These are phyloP conservation scores for Aspergillus luchuensis DNA, from an alignment of 2,329 filamentous ascomycete genomes.

Conservation along the genomic window DNA sequence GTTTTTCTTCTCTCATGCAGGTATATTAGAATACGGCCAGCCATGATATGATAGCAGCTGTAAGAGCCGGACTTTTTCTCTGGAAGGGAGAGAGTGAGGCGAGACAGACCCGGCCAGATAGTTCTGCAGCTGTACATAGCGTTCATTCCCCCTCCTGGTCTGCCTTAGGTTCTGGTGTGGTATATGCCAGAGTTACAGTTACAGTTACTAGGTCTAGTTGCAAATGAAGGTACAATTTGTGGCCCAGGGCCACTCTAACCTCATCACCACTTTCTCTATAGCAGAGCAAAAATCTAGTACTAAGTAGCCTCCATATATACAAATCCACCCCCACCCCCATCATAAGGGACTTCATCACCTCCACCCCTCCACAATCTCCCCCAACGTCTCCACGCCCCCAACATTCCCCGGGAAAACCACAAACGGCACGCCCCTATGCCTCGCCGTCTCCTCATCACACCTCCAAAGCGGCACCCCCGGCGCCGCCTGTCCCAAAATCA, in stretches of 20 bases:
- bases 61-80: not conserved
- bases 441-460: slow-evolving; percentile 56
- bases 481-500: slow-evolving; percentile 59
- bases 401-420: slow-evolving; percentile 64
- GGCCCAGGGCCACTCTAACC: slow-evolving; percentile 23
- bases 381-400: slow-evolving; percentile 52
- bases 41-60: slow-evolving; percentile 10
- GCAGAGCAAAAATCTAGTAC: too few relatives aligned
- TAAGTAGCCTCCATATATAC: not conserved
- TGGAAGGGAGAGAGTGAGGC: not conserved
- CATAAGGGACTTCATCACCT: slow-evolving; percentile 9
- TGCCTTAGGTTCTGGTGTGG: slow-evolving; percentile 20
- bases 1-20: not conserved
- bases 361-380: slow-evolving; percentile 50
- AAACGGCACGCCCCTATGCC: slow-evolving; percentile 56
- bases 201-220: slow-evolving; percentile 23
- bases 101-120: slow-evolving; percentile 10
- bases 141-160: slow-evolving; percentile 1
- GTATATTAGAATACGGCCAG: slow-evolving; percentile 4
- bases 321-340: not conserved
- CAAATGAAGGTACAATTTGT: slow-evolving; percentile 28
- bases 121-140: slow-evolving; percentile 27
- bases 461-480: slow-evolving; percentile 62
- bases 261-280: too few relatives aligned
- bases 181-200: slow-evolving; percentile 14